Evolutionary conservation across 2,329 filamentous ascomycete genomes (phyloP), one percentile per base, ranked within the genome.

Genomic region (Ophiostoma quercus): DNA sequence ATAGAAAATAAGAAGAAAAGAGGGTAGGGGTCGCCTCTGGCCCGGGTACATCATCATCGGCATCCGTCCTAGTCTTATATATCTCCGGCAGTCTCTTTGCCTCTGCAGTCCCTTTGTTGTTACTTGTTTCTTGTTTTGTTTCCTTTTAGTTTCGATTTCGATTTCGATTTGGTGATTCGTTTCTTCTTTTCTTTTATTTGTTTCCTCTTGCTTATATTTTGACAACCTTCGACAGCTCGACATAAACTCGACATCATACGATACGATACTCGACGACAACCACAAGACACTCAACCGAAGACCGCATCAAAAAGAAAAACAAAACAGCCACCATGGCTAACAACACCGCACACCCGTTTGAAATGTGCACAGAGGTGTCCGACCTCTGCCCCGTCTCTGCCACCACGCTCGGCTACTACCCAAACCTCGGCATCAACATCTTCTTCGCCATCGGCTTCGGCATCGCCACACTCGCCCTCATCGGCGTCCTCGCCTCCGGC

Each of bases 381-480:
- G 70, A 75, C 2, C 70, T 74, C 54, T 87, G 85, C 72, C 84
- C 84, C n/a, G 84, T 87, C 73, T 71, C 78, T 57, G 79, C 77
- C 39, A 87, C 85, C 2, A 84, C 85, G 14, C 78, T 85, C 43
- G 85, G 85, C 66, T 88, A 88, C 77, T 80, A 81, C 43, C 86
- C 86, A 7, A 86, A 84, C 74, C 75, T 82, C n/a, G 82, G 83
- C 66, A 82, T 85, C 73, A 86, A 87, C 76, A 79, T 82, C 73
- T 84, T 88, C 75, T 85, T 86, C 75, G 78, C 82, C 60, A 77
- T 81, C 68, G 80, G 78, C 25, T 88, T 86, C 71, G 84, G 79
- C 8, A 54, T 84, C 2, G 78, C 80, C 8, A 74, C 80, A 9
- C 65, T 86, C 37, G 77, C 76, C 11, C 79, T 84, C 34, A 66